A percentile compares a stretch with the other conserved stretches of the same genome.
Evolutionary conservation across 2,329 filamentous ascomycete genomes (phyloP).

Genomic region (Xylaria polymorpha): DNA sequence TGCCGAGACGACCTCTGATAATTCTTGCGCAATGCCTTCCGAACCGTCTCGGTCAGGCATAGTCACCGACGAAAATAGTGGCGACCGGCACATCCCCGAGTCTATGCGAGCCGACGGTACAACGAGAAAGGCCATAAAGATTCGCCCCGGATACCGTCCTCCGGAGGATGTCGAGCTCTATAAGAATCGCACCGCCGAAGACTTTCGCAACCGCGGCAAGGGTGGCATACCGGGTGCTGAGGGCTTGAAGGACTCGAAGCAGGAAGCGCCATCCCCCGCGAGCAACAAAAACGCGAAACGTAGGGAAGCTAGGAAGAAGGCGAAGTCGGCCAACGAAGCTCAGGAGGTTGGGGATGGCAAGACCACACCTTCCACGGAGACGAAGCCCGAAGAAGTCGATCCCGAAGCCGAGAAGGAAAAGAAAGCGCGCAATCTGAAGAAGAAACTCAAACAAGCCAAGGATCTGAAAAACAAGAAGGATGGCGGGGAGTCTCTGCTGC

Average conservation of each 20-base stretch:
- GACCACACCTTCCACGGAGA: slow-evolving; percentile 47
- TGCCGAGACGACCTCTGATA: neutral
- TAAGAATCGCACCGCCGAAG: slow-evolving; percentile 89
- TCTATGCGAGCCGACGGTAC: slow-evolving; percentile 89
- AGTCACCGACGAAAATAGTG: slow-evolving; percentile 78
- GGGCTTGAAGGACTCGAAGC: slow-evolving; percentile 62
- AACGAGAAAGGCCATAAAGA: slow-evolving; percentile 92
- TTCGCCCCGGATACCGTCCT: slow-evolving; percentile 91
- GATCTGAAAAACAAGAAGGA: slow-evolving; percentile 94
- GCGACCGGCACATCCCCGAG: slow-evolving; percentile 88
- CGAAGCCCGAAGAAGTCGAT: slow-evolving; percentile 62
- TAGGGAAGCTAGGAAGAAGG: slow-evolving; percentile 66
- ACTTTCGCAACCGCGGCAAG: slow-evolving; percentile 79
- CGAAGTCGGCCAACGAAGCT: slow-evolving; percentile 67
- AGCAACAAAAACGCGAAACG: slow-evolving; percentile 90
- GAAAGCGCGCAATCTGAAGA: slow-evolving; percentile 89
- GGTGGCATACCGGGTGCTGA: slow-evolving; percentile 81
- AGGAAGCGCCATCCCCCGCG: slow-evolving; percentile 60
- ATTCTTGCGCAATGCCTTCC: slow-evolving; percentile 55
- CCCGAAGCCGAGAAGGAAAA: slow-evolving; percentile 86
- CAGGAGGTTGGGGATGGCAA: slow-evolving; percentile 66
- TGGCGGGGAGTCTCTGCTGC: slow-evolving; percentile 82
- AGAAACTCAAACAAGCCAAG: slow-evolving; percentile 93
- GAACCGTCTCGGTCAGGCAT: slow-evolving; percentile 75
- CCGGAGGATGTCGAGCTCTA: slow-evolving; percentile 97